Base-by-base conservation (phyloP, 2,329 filamentous ascomycete genomes). In the Pyrenophora teres region DNA sequence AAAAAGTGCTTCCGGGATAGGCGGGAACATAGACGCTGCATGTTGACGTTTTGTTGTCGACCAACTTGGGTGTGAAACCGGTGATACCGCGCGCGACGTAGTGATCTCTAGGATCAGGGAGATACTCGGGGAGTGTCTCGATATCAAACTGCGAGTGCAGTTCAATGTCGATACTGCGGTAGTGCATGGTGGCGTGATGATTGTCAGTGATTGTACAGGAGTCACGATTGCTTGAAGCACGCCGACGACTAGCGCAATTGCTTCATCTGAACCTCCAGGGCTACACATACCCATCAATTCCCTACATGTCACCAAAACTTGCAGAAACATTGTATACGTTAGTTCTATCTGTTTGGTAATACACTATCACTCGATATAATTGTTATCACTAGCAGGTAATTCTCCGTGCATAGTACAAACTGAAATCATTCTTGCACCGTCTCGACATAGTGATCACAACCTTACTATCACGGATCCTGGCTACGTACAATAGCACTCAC, bases 141-240 rank as follows among this genome's bases (percentile, higher is more conserved):
- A 75, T 68, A 49, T 75, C 75, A 60, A 74, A 75, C 40, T 77
- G 76, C 6, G 76, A 77, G 40, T 74, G 68, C 6, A 79, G 65
- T 13, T 65, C 60, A 32, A 79, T 53, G 19, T 60, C 69, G 52
- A 79, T 76, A 50, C 71, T 74, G 21, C 72, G 71, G 38, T 67
- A 69, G 3, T 49, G 64, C 70, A 73, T 73, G 4, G 38, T 51
- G 36, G 21, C 21, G 15, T 30, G 21, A 6, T 18, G 27, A 9
- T 1, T 1, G 10, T 6, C 3, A 31, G 19, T 7, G 35, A 39
- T 32, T 6, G 6, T 12, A 19, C 7, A 39, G 18, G 13, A 45
- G 27, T 13, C 6, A 21, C 35, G n/a, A 15, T 12, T 49, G 8
- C 23, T 9, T 25, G 23, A 25, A 25, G 23, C 23, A 25, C 23